Evolutionary conservation across 2,329 filamentous ascomycete species (phyloP).

Genomic region (Aspergillus texensis): DNA sequence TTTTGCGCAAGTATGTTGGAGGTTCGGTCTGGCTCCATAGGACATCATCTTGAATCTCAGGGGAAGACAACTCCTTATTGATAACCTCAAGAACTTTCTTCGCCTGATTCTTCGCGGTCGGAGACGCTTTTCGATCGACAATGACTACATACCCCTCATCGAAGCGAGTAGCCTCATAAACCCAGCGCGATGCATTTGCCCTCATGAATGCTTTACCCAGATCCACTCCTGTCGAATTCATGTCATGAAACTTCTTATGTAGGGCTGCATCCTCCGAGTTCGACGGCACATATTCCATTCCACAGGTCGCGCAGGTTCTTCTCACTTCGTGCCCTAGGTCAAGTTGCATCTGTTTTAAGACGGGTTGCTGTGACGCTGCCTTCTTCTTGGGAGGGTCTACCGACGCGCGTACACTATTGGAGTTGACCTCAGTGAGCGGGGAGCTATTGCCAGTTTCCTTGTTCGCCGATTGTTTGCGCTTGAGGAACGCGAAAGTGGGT

Average conservation of each 20-base stretch:
- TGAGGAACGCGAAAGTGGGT: constrained; percentile 55
- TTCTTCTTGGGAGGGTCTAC: constrained; percentile 43
- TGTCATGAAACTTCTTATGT: constrained; percentile 66
- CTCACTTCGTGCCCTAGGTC: constrained; percentile 59
- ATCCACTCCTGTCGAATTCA: constrained; percentile 63
- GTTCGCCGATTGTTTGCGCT: constrained; percentile 44
- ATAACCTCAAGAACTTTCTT: constrained; percentile 64
- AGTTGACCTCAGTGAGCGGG: constrained; percentile 50
- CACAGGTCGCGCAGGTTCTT: constrained; percentile 62
- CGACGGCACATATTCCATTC: constrained; percentile 69
- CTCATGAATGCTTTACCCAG: constrained; percentile 61
- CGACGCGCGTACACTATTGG: constrained; percentile 46
- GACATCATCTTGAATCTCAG: constrained; percentile 59
- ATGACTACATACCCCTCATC: constrained; percentile 58
- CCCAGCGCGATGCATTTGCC: constrained; percentile 54
- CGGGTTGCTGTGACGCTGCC: constrained; percentile 29
- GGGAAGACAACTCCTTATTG: constrained; percentile 63
- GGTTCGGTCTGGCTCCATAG: constrained; percentile 57
- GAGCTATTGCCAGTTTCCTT: constrained; percentile 34
- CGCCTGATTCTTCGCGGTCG: constrained; percentile 54
- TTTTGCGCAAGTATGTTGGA: constrained; percentile 40
- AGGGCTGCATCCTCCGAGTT: constrained; percentile 62
- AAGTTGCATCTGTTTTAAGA: constrained; percentile 62
- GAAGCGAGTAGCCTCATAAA: constrained; percentile 54
- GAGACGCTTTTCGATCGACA: constrained; percentile 58